Base-by-base conservation (phyloP, 257 asterid species). In the Penstemon eatonii region DNA sequence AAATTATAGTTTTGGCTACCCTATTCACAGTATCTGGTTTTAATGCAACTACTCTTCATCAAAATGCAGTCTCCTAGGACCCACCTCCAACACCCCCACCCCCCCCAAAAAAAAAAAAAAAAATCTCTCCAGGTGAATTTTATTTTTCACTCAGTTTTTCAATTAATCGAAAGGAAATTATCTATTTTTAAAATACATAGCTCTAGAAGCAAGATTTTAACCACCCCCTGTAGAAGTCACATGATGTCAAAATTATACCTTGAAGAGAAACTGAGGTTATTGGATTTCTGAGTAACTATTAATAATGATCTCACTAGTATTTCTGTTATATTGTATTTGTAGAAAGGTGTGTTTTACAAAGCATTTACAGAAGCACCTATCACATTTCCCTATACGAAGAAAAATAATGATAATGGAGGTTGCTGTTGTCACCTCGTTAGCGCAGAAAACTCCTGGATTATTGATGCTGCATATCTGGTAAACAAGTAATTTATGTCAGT, bases 361-460 rank as follows among this genome's bases (percentile, higher is more conserved):
- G 61, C 44, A 63, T 42, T 36, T 39, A 42, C 19, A 68, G 52
- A 60, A 42, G 25, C 68, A 67, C 37, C 33, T 1, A 44, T 50
- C 42, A 37, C n/a, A 50, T 50, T 56, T 43, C 60, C 51, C 44
- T 19, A 15, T 7, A 19, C 7, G 38, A 66, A 56, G n/a, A 53
- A 67, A 57, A 19, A 36, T 40, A 36, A 60, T 38, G 51, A 56
- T 42, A 56, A 68, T 76, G 56, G 53, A 62, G 74, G 56, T 71
- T 50, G 56, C 52, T 18, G 42, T 62, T 47, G 15, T 64, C 64
- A 93, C 99, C 99, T 87, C 89, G 71, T 91, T 83, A 15, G 91
- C 97, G 67, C 68, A 77, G 79, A 91, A 91, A 66, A 72, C 73
- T 68, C 99, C 99, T 41, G 99, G 99, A 78, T 94, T 94, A 56